Conservation (phyloP, 75 land plant species). For the Pinus taeda region DNA sequence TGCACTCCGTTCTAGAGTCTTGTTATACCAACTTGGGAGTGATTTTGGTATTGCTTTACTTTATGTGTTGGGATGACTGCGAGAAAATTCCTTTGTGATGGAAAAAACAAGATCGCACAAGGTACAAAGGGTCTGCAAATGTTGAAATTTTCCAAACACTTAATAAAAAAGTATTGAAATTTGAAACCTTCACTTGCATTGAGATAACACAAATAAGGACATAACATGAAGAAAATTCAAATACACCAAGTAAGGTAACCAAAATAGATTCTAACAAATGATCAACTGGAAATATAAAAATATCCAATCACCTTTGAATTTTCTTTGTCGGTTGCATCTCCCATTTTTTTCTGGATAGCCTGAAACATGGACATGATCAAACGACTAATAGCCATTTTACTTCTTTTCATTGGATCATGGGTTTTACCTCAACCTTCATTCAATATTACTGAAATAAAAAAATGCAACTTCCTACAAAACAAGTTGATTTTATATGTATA, state of each 20-base stretch:
- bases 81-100: constrained; percentile 40
- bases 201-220: too few relatives aligned
- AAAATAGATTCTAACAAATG: neutral
- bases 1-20: neutral
- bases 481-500: neutral
- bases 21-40: neutral
- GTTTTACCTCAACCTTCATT: constrained; percentile 55
- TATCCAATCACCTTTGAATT: constrained; percentile 43
- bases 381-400: constrained; percentile 29
- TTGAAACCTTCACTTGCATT: neutral
- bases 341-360: constrained; percentile 44
- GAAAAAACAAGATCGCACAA: constrained; percentile 61
- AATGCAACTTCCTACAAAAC: constrained; percentile 62
- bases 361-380: constrained; percentile 59
- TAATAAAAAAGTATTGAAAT: neutral
- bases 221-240: too few relatives aligned
- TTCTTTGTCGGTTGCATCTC: constrained; percentile 51
- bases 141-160: neutral
- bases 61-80: constrained; percentile 8
- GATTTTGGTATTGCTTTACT: neutral
- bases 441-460: constrained; percentile 66
- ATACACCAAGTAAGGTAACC: too few relatives aligned
- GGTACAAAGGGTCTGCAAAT: constrained; percentile 48
- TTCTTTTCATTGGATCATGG: constrained; percentile 18
- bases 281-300: neutral